A percentile compares a stretch with the other conserved stretches of the same genome.
These are phyloP conservation scores for Leccinum broughii DNA, from an alignment of 768 basidiomycete species.

Conservation along the genomic window DNA sequence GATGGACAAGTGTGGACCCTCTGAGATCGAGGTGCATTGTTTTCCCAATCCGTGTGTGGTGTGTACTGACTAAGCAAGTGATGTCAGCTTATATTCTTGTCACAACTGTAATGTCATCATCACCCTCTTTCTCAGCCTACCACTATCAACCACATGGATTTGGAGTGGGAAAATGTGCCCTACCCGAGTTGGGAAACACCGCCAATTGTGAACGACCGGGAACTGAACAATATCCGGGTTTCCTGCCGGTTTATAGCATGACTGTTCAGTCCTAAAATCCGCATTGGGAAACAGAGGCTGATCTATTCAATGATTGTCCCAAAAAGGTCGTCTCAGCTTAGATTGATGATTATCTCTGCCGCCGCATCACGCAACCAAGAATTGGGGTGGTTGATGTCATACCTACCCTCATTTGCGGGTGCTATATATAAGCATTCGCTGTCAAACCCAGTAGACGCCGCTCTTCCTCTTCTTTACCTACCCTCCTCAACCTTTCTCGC, in stretches of 20 bases:
- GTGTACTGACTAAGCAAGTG: background rate
- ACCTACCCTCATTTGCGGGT: background rate
- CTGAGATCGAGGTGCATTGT: background rate
- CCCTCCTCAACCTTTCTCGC: background rate
- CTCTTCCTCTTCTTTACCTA: background rate
- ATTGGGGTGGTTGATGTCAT: conserved; percentile 27
- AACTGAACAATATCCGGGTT: background rate
- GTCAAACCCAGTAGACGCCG: conserved; percentile 7
- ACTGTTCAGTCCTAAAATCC: background rate
- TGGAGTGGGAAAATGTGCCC: conserved; percentile 7
- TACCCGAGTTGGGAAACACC: conserved; percentile 1
- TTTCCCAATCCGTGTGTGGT: background rate
- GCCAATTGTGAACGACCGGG: background rate
- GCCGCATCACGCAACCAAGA: background rate
- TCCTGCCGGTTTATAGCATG: background rate
- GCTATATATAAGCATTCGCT: background rate
- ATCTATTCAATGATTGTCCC: background rate
- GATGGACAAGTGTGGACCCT: background rate
- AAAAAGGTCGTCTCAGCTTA: conserved; percentile 3
- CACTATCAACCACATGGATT: background rate
- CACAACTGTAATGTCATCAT: background rate
- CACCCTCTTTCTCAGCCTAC: background rate
- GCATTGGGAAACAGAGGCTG: background rate
- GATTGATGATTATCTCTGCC: background rate
- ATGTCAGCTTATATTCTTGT: background rate